Percentiles rank a stretch among this genome's conserved stretches.
Conservation (phyloP, 1,139 yeast genomes). For the Kodamaea suecica region DNA sequence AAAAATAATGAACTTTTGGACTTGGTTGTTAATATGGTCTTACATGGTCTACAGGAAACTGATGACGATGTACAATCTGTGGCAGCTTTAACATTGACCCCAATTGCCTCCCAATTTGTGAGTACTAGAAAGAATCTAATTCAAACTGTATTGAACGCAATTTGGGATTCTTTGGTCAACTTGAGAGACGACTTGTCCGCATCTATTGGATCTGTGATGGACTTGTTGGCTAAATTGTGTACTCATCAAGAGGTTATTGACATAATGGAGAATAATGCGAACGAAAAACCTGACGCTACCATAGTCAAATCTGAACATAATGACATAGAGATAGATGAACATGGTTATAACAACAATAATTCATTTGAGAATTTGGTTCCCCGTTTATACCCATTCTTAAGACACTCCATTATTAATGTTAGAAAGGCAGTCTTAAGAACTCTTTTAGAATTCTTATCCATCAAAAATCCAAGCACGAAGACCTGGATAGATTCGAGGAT, state of each 20-base stretch:
- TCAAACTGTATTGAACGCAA: conserved; percentile 64
- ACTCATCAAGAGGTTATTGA: conserved; percentile 75
- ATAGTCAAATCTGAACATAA: not conserved
- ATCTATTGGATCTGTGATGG: conserved; percentile 96
- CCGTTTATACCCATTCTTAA: conserved; percentile 81
- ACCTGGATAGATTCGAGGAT: conserved; percentile 77
- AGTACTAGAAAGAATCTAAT: conserved; percentile 58
- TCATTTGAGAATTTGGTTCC: conserved; percentile 80
- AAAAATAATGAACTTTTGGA: conserved; percentile 58
- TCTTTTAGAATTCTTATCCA: conserved; percentile 69
- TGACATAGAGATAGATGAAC: conserved; percentile 15
- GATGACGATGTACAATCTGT: conserved; percentile 98
- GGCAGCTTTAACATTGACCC: conserved; percentile 89
- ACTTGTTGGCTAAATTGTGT: conserved; percentile 82
- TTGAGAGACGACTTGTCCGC: conserved; percentile 90
- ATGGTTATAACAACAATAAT: conserved; percentile 31
- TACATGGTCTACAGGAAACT: conserved; percentile 77
- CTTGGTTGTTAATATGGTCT: conserved; percentile 76
- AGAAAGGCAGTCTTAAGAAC: conserved; percentile 86
- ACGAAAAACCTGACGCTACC: conserved; percentile 20
- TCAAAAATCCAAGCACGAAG: conserved; percentile 62
- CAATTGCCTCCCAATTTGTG: conserved; percentile 84
- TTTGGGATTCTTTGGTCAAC: conserved; percentile 86
- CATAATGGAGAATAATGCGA: conserved; percentile 63
- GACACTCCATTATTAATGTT: conserved; percentile 92